Conservation (phyloP, 805 yeast species). For the Tetrapisispora nanseiensis region DNA sequence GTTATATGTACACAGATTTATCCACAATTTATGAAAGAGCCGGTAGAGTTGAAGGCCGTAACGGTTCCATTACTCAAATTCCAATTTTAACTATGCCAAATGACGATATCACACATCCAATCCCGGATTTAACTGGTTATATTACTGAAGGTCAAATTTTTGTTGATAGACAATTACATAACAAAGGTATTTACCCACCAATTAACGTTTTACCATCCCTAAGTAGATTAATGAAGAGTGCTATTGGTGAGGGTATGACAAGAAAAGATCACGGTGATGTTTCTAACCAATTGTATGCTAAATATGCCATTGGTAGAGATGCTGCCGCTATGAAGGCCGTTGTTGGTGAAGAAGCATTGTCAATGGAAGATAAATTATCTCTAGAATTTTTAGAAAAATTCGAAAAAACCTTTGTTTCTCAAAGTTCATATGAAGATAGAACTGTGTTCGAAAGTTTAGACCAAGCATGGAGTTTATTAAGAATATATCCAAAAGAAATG, state of each 20-base stretch:
- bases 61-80: conserved; percentile 97
- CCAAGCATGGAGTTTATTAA: conserved; percentile 94
- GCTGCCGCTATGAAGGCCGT: conserved; percentile 99
- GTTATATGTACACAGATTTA: conserved; percentile 99
- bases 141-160: conserved; percentile 99
- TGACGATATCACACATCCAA: conserved; percentile 99
- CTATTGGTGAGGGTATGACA: conserved; percentile 99
- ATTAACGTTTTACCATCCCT: conserved; percentile 95
- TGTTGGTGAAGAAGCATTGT: conserved; percentile 98
- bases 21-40: conserved; percentile 99
- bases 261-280: conserved; percentile 99
- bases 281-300: conserved; percentile 96
- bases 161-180: conserved; percentile 89
- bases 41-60: conserved; percentile 99
- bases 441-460: conserved; percentile 90
- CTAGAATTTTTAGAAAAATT: conserved; percentile 96
- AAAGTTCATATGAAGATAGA: conserved; percentile 96
- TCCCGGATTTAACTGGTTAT: conserved; percentile 99
- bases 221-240: conserved; percentile 97
- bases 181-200: conserved; percentile 98
- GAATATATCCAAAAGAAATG: conserved; percentile 98
- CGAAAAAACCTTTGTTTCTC: conserved; percentile 89
- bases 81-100: conserved; percentile 99
- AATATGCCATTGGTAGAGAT: conserved; percentile 98
- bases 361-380: conserved; percentile 94